phyloP scores from a whole-genome alignment of 2,329 filamentous ascomycete genomes.

The Ophiostoma tasmaniense region DNA sequence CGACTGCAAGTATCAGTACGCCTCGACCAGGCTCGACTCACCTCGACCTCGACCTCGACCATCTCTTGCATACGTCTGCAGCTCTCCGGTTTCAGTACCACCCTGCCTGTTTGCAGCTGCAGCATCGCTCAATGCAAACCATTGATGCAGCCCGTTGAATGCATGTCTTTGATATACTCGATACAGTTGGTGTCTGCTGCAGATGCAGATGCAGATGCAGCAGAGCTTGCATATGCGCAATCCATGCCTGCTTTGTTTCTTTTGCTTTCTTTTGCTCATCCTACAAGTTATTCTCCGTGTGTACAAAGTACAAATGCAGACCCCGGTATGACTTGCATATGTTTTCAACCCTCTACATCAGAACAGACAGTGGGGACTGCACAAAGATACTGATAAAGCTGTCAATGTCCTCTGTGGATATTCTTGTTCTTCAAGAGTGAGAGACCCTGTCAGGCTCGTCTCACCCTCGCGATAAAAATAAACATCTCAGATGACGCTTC shows the following conservation, averaged over 20 bases:
- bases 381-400: not conserved
- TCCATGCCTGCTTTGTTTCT: not conserved
- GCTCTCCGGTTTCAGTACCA: not conserved
- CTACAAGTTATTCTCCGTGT: not conserved
- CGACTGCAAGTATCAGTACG: not conserved
- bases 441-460: not conserved
- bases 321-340: not conserved
- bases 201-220: not conserved
- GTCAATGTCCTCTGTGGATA: no score
- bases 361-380: not conserved
- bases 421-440: not conserved
- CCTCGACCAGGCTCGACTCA: not conserved
- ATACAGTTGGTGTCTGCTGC: not conserved
- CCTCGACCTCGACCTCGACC: not conserved
- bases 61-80: not conserved
- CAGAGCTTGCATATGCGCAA: not conserved
- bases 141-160: not conserved
- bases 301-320: not conserved
- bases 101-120: not conserved
- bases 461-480: not conserved
- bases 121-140: not conserved
- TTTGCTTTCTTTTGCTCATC: no score
- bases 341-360: not conserved
- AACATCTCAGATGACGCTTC: not conserved
- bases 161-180: not conserved